Conservation (phyloP, 305 asterid species). For the Fraxinus nigra region DNA sequence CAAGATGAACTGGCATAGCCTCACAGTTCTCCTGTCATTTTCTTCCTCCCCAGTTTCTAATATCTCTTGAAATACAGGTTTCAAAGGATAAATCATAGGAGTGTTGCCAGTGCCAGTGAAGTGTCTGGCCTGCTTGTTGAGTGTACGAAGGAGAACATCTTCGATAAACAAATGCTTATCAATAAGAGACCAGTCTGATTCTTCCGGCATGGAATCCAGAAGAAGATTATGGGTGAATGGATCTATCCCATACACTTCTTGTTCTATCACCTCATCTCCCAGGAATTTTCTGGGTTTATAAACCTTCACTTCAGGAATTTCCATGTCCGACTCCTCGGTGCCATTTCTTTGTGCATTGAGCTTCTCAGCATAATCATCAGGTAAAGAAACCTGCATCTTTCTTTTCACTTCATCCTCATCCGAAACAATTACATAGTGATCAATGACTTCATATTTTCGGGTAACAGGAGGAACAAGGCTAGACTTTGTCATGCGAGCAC, state of each 20-base stretch:
- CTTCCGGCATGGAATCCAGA: constrained; percentile 98
- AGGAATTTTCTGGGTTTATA: constrained; percentile 83
- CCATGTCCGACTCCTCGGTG: constrained; percentile 97
- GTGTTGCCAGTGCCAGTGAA: constrained; percentile 87
- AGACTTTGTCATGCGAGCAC: constrained; percentile 98
- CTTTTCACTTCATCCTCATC: constrained; percentile 94
- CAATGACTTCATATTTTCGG: constrained; percentile 89
- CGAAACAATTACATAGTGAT: constrained; percentile 85
- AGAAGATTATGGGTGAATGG: constrained; percentile 96
- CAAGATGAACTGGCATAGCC: constrained; percentile 65
- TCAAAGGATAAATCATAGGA: constrained; percentile 84
- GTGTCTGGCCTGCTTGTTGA: constrained; percentile 78
- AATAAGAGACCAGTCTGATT: constrained; percentile 77
- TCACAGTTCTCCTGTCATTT: constrained; percentile 59
- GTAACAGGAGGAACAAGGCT: constrained; percentile 99
- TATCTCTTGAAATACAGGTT: constrained; percentile 79
- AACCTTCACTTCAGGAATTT: constrained; percentile 94
- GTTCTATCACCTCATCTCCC: constrained; percentile 95
- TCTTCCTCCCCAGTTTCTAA: constrained; percentile 57
- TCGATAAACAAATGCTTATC: constrained; percentile 91
- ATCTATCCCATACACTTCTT: constrained; percentile 99
- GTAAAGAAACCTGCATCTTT: constrained; percentile 92
- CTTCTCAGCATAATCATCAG: constrained; percentile 90
- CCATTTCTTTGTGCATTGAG: constrained; percentile 81
- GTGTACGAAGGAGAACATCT: constrained; percentile 80